These are phyloP conservation scores for Misopates orontium DNA, from an alignment of 257 asterid species.

Conservation along the genomic window DNA sequence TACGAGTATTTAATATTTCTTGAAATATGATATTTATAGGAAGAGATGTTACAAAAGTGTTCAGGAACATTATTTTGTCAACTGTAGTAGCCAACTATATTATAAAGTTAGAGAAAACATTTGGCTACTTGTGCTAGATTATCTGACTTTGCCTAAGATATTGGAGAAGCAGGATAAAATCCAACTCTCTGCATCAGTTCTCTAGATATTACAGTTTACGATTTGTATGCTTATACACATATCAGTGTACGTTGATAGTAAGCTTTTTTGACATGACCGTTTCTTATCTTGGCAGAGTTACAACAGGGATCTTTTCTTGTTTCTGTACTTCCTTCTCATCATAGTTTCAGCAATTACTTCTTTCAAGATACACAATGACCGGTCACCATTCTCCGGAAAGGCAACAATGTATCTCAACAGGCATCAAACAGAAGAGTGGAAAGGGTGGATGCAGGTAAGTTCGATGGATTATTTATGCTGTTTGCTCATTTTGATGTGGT, in stretches of 20 bases:
- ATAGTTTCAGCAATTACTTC: slow-evolving; percentile 80
- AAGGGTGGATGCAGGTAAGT: slow-evolving; percentile 96
- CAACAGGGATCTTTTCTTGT: slow-evolving; percentile 84
- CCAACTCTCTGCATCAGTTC: background rate
- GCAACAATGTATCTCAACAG: slow-evolving; percentile 82
- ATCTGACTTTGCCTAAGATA: no score
- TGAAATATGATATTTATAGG: background rate
- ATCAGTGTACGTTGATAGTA: background rate
- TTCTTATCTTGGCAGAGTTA: slow-evolving; percentile 59
- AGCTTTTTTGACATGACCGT: background rate
- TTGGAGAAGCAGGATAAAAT: background rate
- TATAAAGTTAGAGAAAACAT: background rate
- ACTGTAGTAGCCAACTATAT: background rate
- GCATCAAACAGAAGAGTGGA: slow-evolving; percentile 98
- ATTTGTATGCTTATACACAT: background rate
- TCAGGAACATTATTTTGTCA: background rate
- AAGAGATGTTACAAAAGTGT: background rate
- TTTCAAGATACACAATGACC: slow-evolving; percentile 82
- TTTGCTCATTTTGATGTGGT: slow-evolving; percentile 5
- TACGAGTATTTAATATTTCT: background rate
- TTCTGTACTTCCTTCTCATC: slow-evolving; percentile 89
- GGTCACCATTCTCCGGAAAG: slow-evolving; percentile 79
- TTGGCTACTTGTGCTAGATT: background rate
- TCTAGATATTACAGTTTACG: background rate
- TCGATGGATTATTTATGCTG: slow-evolving; percentile 14